Base-by-base conservation (phyloP, 257 asterid genomes). In the Gentiana dahurica region DNA sequence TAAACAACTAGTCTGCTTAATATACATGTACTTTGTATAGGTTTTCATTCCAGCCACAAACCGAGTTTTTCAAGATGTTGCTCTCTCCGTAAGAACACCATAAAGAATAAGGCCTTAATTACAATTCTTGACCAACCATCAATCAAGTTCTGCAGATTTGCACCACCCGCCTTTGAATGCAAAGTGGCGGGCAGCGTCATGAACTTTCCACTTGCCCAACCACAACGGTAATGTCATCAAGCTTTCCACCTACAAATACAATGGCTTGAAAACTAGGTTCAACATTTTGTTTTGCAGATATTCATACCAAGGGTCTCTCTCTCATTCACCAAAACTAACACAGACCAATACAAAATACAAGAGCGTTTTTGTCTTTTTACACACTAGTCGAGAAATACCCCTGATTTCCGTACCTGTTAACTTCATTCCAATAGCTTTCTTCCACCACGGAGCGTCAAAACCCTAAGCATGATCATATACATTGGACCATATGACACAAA, bases 401-500 rank as follows among this genome's bases (percentile, higher is more conserved):
- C 24, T 24, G 24, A 24, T 24, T 41, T 47, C 50, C 78, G 6
- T 79, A 75, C 95, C 95, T 77, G 92, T 85, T 56, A 89, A 72
- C 75, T 81, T 81, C 97, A 81, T 79, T 60, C 92, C 92, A 70
- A 89, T 43, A 8, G 63, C 37, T 75, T 82, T 89, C 82, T 86
- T 89, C 91, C 91, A 86, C 87, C 81, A 83, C 24, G 95, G 95
- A 64, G 83, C 89, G 55, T 83, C 94, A 61, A 79, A 73, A 13
- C 89, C 97, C 97, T 88, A 78, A 46, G 43, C 54, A 59, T 12
- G 15, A 63, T 60, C 24, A 67, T 24, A 41, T 44, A 54, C 13
- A 54, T 34, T 51, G 8, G 57, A 9, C 52, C 9, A 38, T 54
- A 60, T 9, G 55, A 10, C 46, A 41, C 46, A 41, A 41, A 7